Base-by-base conservation (phyloP, 768 basidiomycete species). In the Boletus eberwhitei region DNA sequence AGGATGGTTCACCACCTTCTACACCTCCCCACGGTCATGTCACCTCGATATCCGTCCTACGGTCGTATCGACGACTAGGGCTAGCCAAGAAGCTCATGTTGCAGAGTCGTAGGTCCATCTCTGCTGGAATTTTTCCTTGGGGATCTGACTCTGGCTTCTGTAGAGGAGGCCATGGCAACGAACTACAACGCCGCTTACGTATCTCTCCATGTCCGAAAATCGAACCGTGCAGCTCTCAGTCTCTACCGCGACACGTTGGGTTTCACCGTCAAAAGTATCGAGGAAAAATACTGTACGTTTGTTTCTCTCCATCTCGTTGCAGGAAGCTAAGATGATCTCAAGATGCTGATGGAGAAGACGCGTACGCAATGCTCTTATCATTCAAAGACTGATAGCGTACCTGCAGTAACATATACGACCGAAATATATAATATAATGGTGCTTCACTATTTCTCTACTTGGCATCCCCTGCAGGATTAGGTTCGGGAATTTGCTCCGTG, bases 271-370 rank as follows among this genome's bases (percentile, higher is more conserved):
- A 85, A 85, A 39, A 84, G 83, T 46, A 82, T 96, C 38, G 95
- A 97, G 69, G 86, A 90, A 70, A 86, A 83, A 59, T 98, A 98
- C 63, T 98, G 94, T 96, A 64, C 71, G 89, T 83, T n/a, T 46
- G 31, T 41, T 37, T 22, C 26, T 22, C 19, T 54, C 21, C 36
- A 22, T 37, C 17, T 24, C 35, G 31, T 19, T 39, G 55, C 9
- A 12, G 38, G 38, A n/a, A 49, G 52, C 50, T 67, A 26, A 65
- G 38, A 31, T 26, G 17, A 45, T 14, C 34, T 46, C 47, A 22
- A 96, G 93, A 96, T 73, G 94, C 93, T 3, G 93, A 97, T 64
- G 93, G 93, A 4, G 93, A 97, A 72, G 93, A 95, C 57, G 94
- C 94, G 21, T 94, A 93, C 65, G 86, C 90, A 3, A 97, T 97